phyloP scores from a whole-genome alignment of 2,329 filamentous ascomycete genomes.

The Beauveria rudraprayagi region DNA sequence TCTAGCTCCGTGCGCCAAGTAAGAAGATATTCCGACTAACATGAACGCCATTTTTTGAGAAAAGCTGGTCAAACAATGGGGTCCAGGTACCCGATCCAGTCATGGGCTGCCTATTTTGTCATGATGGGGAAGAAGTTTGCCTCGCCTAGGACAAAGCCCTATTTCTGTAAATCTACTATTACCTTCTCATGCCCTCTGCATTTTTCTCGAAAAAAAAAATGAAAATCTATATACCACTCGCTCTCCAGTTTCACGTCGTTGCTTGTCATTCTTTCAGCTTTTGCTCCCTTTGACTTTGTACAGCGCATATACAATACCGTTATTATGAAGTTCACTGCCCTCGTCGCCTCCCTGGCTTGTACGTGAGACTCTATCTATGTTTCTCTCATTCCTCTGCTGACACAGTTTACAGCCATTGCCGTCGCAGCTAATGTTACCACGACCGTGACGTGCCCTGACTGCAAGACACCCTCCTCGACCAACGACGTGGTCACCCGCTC shows the following conservation, averaged over 20 bases:
- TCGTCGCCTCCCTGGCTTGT: slow-evolving; percentile 7
- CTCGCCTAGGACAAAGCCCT: background rate
- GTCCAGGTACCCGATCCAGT: background rate
- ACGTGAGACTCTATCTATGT: background rate
- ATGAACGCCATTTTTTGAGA: background rate
- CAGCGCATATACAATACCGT: background rate
- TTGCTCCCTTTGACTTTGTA: background rate
- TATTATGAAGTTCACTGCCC: slow-evolving; percentile 8
- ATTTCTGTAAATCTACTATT: background rate
- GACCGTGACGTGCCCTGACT: slow-evolving; percentile 10
- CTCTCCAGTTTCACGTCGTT: background rate
- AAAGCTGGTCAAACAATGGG: background rate
- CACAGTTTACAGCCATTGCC: background rate
- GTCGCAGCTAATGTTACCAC: background rate
- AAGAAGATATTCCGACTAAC: background rate
- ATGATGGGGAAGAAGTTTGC: background rate
- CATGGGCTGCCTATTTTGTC: background rate
- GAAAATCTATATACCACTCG: background rate
- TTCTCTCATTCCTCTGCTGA: background rate
- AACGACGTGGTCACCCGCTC: slow-evolving; percentile 13
- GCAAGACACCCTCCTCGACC: slow-evolving; percentile 10
- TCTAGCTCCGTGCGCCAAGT: background rate
- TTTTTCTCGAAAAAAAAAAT: background rate
- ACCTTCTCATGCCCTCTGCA: background rate
- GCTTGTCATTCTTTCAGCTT: background rate